A percentile compares a stretch with the other conserved stretches of the same genome.
Evolutionary conservation across 805 yeast genomes (phyloP).

Genomic region (Barnettozyma pratensis): DNA sequence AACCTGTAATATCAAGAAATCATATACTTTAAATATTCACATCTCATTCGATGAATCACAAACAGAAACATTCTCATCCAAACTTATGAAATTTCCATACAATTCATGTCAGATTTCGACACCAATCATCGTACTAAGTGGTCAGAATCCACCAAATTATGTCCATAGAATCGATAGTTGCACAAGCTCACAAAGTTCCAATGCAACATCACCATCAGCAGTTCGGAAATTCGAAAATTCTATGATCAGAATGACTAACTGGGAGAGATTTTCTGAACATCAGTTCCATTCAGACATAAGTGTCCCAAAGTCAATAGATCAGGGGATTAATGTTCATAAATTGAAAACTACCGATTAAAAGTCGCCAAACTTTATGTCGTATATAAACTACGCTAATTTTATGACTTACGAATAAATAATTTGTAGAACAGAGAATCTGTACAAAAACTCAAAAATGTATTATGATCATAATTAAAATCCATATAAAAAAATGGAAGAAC

Average conservation of each 20-base stretch:
- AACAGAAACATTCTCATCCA: background rate
- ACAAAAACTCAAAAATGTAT: too few species aligned
- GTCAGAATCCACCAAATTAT: background rate
- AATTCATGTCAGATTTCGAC: background rate
- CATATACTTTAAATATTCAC: background rate
- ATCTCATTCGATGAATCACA: background rate
- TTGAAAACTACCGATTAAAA: background rate
- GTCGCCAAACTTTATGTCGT: too few species aligned
- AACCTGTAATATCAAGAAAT: background rate
- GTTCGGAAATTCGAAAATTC: background rate
- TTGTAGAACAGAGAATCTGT: too few species aligned
- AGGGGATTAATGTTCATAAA: background rate
- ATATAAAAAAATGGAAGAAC: background rate
- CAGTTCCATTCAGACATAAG: too few species aligned
- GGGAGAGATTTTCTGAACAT: background rate
- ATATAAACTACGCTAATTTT: too few species aligned
- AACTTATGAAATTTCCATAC: background rate
- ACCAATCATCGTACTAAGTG: background rate
- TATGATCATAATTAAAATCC: background rate
- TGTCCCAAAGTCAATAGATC: background rate
- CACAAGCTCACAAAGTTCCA: background rate
- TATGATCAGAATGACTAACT: background rate
- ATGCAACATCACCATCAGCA: background rate
- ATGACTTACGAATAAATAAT: too few species aligned
- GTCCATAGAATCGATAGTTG: background rate